Percentiles rank a stretch among this genome's conserved stretches.
These are phyloP conservation scores for Scheffersomyces amazonensis DNA, from an alignment of 805 yeast genomes.

Conservation along the genomic window DNA sequence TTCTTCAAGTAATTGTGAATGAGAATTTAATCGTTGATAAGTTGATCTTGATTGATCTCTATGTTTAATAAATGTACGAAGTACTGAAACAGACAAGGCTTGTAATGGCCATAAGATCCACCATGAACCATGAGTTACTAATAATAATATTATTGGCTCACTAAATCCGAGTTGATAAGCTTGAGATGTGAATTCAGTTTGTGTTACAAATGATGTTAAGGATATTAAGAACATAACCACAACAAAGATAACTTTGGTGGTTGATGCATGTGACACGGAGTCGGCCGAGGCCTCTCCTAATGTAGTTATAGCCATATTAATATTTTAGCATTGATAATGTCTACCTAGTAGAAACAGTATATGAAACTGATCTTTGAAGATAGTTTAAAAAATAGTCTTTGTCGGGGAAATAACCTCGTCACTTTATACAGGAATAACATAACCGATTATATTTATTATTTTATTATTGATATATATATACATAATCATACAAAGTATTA, in stretches of 20 bases:
- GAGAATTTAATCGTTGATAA: conserved; percentile 19
- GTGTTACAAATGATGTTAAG: conserved; percentile 62
- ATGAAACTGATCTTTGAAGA: too few relatives aligned
- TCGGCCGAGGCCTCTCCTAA: conserved; percentile 12
- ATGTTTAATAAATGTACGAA: conserved; percentile 37
- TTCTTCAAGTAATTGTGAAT: conserved; percentile 23
- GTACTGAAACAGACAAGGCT: conserved; percentile 44
- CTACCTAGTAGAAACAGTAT: too few relatives aligned
- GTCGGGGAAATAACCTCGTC: too few relatives aligned
- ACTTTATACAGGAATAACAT: too few relatives aligned
- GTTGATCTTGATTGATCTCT: conserved; percentile 10
- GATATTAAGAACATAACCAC: conserved; percentile 31
- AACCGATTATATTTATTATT: too few relatives aligned
- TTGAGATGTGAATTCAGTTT: conserved; percentile 77
- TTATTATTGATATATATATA: too few relatives aligned
- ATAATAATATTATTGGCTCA: conserved; percentile 68
- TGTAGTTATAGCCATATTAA: conserved; percentile 34
- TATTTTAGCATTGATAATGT: too few relatives aligned
- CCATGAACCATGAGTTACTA: conserved; percentile 79
- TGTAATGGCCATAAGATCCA: conserved; percentile 71
- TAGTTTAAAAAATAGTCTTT: too few relatives aligned
- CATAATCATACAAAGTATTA: too few relatives aligned
- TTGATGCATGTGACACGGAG: conserved; percentile 25
- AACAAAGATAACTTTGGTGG: conserved; percentile 36
- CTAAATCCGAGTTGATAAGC: conserved; percentile 56